Percentiles rank a stretch among this genome's conserved stretches.
phyloP scores from a whole-genome alignment of 1,284 basidiomycete genomes.

The Malassezia yamatoensis region DNA sequence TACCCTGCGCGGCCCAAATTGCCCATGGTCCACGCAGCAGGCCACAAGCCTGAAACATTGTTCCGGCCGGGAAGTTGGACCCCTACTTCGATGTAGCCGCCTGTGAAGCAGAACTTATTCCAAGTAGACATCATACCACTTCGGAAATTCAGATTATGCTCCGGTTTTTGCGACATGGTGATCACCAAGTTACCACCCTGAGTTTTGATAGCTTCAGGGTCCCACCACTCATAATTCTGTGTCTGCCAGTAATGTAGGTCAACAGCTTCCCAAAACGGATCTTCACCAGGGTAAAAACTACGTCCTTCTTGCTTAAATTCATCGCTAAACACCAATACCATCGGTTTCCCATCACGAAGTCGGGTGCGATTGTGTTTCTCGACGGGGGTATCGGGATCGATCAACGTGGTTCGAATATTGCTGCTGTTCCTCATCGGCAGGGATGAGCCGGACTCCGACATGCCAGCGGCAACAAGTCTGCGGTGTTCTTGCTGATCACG shows the following conservation, averaged over 20 bases:
- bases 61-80: slow-evolving; percentile 31
- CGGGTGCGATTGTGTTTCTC: slow-evolving; percentile 17
- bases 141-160: slow-evolving; percentile 34
- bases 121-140: slow-evolving; percentile 40
- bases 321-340: slow-evolving; percentile 41
- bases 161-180: slow-evolving; percentile 47
- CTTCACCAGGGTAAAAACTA: slow-evolving; percentile 41
- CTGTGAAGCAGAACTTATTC: slow-evolving; percentile 47
- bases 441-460: background rate
- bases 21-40: slow-evolving; percentile 43
- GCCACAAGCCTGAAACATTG: slow-evolving; percentile 32
- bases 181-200: slow-evolving; percentile 28
- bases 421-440: background rate
- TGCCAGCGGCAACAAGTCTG: background rate
- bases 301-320: slow-evolving; percentile 39
- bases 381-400: slow-evolving; percentile 36
- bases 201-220: slow-evolving; percentile 34
- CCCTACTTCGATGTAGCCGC: slow-evolving; percentile 44
- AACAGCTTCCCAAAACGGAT: slow-evolving; percentile 48
- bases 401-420: slow-evolving; percentile 16
- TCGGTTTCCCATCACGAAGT: slow-evolving; percentile 19
- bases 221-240: slow-evolving; percentile 37
- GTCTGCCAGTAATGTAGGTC: slow-evolving; percentile 39
- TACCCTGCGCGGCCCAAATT: slow-evolving; percentile 68
- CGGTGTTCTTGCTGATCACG: background rate